phyloP scores from a whole-genome alignment of 495 filamentous ascomycete species.

The Trichodelitschia bisporula region DNA sequence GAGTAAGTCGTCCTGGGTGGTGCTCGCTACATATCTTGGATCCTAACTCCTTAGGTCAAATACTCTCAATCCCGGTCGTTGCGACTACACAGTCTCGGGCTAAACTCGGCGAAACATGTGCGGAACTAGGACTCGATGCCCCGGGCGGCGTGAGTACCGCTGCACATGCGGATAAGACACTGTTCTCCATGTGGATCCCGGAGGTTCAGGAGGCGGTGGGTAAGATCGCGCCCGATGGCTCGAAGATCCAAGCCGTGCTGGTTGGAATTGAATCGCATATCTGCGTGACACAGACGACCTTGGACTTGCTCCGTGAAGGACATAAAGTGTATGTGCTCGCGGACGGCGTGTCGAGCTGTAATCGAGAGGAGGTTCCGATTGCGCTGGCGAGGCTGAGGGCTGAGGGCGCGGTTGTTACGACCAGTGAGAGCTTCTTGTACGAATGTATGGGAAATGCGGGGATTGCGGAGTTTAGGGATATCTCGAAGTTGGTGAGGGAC shows the following conservation, averaged over 20 bases:
- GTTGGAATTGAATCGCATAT: conserved; percentile 89
- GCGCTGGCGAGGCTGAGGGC: conserved; percentile 50
- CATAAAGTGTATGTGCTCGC: conserved; percentile 72
- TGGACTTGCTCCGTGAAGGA: conserved; percentile 50
- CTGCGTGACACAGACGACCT: conserved; percentile 76
- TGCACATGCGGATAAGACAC: conserved; percentile 55
- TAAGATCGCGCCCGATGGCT: background rate
- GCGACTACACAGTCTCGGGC: conserved; percentile 61
- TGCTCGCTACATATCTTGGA: background rate
- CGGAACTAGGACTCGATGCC: conserved; percentile 31
- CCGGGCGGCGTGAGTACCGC: conserved; percentile 17
- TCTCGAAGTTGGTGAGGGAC: too few species aligned
- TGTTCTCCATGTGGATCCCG: conserved; percentile 55
- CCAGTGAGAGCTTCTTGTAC: conserved; percentile 78
- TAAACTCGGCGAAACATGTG: conserved; percentile 52
- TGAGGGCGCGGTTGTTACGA: conserved; percentile 61
- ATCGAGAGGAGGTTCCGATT: conserved; percentile 53
- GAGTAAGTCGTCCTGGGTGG: too few species aligned
- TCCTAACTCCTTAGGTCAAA: conserved; percentile 23
- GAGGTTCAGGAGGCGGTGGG: conserved; percentile 12
- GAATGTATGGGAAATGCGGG: conserved; percentile 77
- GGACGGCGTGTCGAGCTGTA: conserved; percentile 77
- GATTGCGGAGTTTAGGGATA: conserved; percentile 41
- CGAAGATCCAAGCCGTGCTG: conserved; percentile 18
- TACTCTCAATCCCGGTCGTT: conserved; percentile 54